phyloP scores from a whole-genome alignment of 2,329 filamentous ascomycete genomes.

The Epichloe brachyelytri region DNA sequence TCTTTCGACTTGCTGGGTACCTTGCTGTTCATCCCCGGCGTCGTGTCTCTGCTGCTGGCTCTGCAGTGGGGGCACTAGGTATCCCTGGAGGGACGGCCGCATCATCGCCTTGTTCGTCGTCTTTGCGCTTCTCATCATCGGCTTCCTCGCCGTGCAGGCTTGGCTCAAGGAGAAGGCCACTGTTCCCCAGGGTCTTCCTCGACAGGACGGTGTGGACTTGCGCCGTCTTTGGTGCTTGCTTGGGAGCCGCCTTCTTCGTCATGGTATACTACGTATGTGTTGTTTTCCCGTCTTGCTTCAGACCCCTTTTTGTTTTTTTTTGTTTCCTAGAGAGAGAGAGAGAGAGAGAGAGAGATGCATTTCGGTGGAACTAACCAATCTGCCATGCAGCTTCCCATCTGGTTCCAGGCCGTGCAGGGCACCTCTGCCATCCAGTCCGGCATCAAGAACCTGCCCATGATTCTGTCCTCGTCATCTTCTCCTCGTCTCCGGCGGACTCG shows the following conservation, averaged over 20 bases:
- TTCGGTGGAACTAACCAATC: constrained; percentile 7
- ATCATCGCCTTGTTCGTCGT: constrained; percentile 7
- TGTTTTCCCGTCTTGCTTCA: no score
- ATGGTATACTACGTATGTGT: constrained; percentile 8
- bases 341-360: no score
- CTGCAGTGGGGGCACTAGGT: constrained; percentile 34
- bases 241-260: constrained; percentile 10
- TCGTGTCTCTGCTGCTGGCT: constrained; percentile 35
- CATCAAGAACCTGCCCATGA: constrained; percentile 16
- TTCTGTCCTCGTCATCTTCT: constrained; percentile 17
- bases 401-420: constrained; percentile 35
- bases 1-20: constrained; percentile 16
- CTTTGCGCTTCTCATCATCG: constrained; percentile 4
- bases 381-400: constrained; percentile 24
- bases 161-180: constrained; percentile 13
- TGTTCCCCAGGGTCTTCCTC: constrained; percentile 5
- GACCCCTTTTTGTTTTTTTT: constrained; percentile 17
- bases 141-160: constrained; percentile 22
- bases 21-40: constrained; percentile 19
- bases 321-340: constrained; percentile 10
- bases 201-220: constrained; percentile 14
- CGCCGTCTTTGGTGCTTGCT: constrained; percentile 13
- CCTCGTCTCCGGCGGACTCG: constrained; percentile 16
- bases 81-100: constrained; percentile 11
- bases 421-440: constrained; percentile 16